Conservation (phyloP, 2,329 filamentous ascomycete genomes). For the Dothidotthia symphoricarpi region DNA sequence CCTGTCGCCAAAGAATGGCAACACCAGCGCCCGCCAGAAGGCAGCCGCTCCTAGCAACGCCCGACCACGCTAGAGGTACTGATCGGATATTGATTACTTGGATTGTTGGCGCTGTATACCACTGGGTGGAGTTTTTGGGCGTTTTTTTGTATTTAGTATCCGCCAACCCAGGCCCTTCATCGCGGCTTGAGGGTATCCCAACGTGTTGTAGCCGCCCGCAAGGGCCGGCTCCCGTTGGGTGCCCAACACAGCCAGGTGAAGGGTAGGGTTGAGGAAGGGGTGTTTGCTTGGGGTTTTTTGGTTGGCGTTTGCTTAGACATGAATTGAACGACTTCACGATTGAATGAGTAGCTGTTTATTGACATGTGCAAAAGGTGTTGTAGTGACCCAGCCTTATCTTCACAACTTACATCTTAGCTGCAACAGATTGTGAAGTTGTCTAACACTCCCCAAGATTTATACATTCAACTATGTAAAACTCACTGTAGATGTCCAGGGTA, state of each 20-base stretch:
- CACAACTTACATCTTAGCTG: too few species aligned
- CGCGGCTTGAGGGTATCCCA: slow-evolving; percentile 14
- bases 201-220: slow-evolving; percentile 14
- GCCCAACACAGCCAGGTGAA: slow-evolving; percentile 14
- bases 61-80: slow-evolving; percentile 21
- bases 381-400: too few species aligned
- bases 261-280: slow-evolving; percentile 3
- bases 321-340: too few species aligned
- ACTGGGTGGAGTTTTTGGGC: slow-evolving; percentile 12
- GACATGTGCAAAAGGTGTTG: too few species aligned
- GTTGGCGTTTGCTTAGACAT: not conserved
- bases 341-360: too few species aligned
- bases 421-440: too few species aligned
- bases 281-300: not conserved
- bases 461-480: too few species aligned
- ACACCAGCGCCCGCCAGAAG: slow-evolving; percentile 15
- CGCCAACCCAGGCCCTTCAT: slow-evolving; percentile 2
- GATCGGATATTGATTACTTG: slow-evolving; percentile 8
- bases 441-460: too few species aligned
- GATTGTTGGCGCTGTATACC: slow-evolving; percentile 9
- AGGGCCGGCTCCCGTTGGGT: slow-evolving; percentile 16
- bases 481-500: too few species aligned
- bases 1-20: slow-evolving; percentile 26
- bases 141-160: not conserved
- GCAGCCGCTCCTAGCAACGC: slow-evolving; percentile 15